These are phyloP conservation scores for Choanephora cucurbitarum DNA, from an alignment of 371 early-diverging fungal genomes.

Conservation along the genomic window DNA sequence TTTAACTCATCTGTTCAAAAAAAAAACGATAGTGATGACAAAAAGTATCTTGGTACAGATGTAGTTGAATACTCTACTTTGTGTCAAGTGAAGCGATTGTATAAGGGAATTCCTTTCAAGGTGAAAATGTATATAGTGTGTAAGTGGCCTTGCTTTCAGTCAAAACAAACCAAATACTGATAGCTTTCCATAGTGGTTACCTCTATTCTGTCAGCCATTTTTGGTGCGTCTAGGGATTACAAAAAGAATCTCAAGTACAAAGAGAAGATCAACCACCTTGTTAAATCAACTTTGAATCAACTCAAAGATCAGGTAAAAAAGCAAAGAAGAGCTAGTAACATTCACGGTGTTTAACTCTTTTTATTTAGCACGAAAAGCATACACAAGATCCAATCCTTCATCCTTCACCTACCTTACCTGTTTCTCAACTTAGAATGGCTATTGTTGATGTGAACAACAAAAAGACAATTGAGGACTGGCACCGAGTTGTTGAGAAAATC, in stretches of 20 bases:
- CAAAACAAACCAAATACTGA: too few species aligned
- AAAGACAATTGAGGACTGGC: constrained; percentile 20
- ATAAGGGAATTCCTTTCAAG: constrained; percentile 1
- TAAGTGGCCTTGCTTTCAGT: too few species aligned
- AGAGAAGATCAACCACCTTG: constrained; percentile 13
- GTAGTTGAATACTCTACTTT: neutral
- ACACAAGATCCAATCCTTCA: constrained; percentile 2
- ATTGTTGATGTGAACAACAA: constrained; percentile 15
- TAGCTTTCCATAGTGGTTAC: neutral
- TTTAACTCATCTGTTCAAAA: too few species aligned
- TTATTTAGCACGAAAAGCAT: constrained; percentile 18
- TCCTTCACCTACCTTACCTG: constrained; percentile 11
- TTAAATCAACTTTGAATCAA: neutral
- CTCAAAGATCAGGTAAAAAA: constrained; percentile 18
- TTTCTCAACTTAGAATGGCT: constrained; percentile 7
- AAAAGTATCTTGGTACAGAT: constrained; percentile 11
- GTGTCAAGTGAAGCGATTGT: constrained; percentile 10
- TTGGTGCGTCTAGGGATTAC: constrained; percentile 12
- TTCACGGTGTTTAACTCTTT: neutral
- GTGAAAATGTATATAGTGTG: constrained; percentile 12
- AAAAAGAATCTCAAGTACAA: constrained; percentile 6
- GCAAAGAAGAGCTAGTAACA: neutral
- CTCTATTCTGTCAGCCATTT: constrained; percentile 5
- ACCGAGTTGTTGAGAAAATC: constrained; percentile 10
- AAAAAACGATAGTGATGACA: neutral